Evolutionary conservation across 805 yeast species (phyloP).

Genomic region (Ogataea thermomethanolica): DNA sequence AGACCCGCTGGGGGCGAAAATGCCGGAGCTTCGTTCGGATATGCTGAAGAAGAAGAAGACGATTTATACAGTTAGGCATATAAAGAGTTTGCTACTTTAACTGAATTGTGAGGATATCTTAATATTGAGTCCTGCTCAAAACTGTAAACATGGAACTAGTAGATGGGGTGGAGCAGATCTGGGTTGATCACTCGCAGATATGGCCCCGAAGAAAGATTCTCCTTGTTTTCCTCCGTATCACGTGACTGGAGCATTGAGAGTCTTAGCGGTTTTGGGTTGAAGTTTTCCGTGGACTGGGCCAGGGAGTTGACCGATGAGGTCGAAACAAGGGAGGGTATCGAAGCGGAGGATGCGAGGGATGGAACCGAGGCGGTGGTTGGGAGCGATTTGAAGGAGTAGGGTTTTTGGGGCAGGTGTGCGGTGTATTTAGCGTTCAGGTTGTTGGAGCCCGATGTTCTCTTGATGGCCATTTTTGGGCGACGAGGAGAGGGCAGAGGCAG

Average conservation of each 20-base stretch:
- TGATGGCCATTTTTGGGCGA: conserved; percentile 7
- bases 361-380: conserved; percentile 37
- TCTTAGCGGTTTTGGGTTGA: conserved; percentile 21
- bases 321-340: conserved; percentile 16
- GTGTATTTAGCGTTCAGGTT: conserved; percentile 15
- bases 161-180: conserved; percentile 4
- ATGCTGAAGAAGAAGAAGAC: conserved; percentile 47
- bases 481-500: conserved; percentile 13
- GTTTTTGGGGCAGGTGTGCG: conserved; percentile 14
- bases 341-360: conserved; percentile 35
- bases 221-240: conserved; percentile 13
- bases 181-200: conserved; percentile 10
- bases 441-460: conserved; percentile 13
- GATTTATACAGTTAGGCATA: conserved; percentile 37
- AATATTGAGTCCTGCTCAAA: conserved; percentile 12
- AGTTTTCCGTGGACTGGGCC: conserved; percentile 9
- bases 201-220: conserved; percentile 11
- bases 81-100: conserved; percentile 5
- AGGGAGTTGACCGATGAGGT: conserved; percentile 27
- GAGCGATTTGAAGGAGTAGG: conserved; percentile 27
- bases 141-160: conserved; percentile 5
- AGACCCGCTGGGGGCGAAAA: conserved; percentile 31
- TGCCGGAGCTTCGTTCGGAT: conserved; percentile 45
- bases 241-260: conserved; percentile 8
- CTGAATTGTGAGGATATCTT: conserved; percentile 7